A percentile compares a stretch with the other conserved stretches of the same genome.
Evolutionary conservation across 1,284 basidiomycete species (phyloP).

Genomic region (Puccinia horiana): DNA sequence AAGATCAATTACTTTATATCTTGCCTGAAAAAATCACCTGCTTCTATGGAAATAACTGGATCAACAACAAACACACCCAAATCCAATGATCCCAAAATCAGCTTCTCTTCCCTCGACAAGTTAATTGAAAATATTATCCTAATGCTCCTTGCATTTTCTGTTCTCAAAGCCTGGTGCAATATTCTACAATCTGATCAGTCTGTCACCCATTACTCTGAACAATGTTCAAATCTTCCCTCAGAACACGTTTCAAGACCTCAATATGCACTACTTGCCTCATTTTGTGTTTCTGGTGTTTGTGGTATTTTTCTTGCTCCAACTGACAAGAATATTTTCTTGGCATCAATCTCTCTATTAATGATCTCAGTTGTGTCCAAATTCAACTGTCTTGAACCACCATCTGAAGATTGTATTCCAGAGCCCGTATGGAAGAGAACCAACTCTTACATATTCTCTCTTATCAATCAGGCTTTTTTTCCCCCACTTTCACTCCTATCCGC

Average conservation of each 20-base stretch:
- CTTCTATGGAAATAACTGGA: too few relatives aligned
- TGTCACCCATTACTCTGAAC: neutral
- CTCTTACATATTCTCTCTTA: neutral
- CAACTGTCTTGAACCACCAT: neutral
- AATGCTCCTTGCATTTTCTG: constrained; percentile 6
- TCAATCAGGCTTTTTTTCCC: neutral
- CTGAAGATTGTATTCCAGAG: neutral
- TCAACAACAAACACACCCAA: neutral
- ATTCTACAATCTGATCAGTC: neutral
- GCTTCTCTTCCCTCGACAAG: neutral
- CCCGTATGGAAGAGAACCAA: constrained; percentile 27
- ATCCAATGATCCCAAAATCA: neutral
- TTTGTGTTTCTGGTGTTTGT: neutral
- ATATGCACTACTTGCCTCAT: neutral
- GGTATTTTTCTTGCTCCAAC: neutral
- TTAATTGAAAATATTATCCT: neutral
- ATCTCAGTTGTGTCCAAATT: neutral
- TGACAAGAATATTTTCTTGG: neutral
- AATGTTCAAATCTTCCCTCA: neutral
- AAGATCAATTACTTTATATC: constrained; percentile 1
- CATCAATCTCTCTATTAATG: neutral
- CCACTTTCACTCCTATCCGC: neutral
- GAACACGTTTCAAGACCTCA: neutral
- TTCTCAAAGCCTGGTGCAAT: constrained; percentile 16
- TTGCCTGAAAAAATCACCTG: neutral